These are phyloP conservation scores for Epichloe amarillans DNA, from an alignment of 2,329 filamentous ascomycete genomes.

Conservation along the genomic window DNA sequence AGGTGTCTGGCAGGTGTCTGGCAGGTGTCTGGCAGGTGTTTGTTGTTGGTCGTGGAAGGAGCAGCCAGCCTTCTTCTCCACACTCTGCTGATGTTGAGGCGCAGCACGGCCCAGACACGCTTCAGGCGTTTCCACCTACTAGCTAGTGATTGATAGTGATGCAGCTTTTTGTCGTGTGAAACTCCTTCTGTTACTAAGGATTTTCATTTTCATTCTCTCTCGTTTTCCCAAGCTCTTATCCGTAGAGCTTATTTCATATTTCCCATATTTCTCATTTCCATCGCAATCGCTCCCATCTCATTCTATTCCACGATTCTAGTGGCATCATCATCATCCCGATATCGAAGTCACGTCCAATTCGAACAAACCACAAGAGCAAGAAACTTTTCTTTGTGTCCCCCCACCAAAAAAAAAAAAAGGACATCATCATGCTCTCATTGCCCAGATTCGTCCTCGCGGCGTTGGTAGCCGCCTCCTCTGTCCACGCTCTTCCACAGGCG, in stretches of 20 bases:
- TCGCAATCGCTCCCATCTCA: too few relatives aligned
- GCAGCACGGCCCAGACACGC: neutral
- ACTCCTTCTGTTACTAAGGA: too few relatives aligned
- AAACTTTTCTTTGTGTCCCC: neutral
- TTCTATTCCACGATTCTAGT: too few relatives aligned
- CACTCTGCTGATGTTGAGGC: slow-evolving; percentile 4
- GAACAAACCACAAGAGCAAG: too few relatives aligned
- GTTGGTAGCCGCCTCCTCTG: slow-evolving; percentile 11
- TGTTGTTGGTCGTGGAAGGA: neutral
- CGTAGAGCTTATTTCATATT: neutral
- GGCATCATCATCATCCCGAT: neutral
- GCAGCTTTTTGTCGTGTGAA: neutral
- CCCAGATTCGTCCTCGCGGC: slow-evolving; percentile 10
- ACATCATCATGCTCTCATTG: slow-evolving; percentile 13
- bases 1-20: neutral
- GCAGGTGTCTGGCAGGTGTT: neutral
- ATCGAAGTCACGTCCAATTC: neutral
- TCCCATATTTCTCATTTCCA: too few relatives aligned
- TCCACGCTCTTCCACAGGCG: slow-evolving; percentile 14
- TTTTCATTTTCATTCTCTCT: neutral
- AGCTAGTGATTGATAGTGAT: too few relatives aligned
- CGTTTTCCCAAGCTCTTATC: neutral
- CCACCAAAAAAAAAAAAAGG: neutral
- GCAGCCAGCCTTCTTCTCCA: neutral
- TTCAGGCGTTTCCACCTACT: neutral